Evolutionary conservation across 1,284 basidiomycete genomes (phyloP).

Genomic region (Ganoderma leucocontextum): DNA sequence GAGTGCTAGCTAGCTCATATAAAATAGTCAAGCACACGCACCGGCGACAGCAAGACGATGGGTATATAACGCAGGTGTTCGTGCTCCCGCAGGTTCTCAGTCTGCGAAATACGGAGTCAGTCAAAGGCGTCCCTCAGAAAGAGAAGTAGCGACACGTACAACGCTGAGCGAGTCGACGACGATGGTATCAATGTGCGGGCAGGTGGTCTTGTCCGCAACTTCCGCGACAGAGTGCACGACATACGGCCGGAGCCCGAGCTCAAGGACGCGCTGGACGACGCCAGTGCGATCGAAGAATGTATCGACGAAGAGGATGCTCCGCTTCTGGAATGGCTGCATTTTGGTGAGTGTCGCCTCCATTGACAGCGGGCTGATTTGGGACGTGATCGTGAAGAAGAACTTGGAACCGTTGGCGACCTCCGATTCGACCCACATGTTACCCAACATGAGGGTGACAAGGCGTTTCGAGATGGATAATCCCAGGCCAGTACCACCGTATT

Average conservation of each 20-base stretch:
- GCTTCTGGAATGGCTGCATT: conserved; percentile 80
- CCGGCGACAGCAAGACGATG: conserved; percentile 91
- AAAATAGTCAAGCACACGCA: conserved; percentile 37
- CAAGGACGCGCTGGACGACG: conserved; percentile 81
- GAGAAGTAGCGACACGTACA: conserved; percentile 59
- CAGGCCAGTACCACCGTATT: conserved; percentile 97
- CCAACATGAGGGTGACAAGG: conserved; percentile 96
- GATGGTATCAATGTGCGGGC: conserved; percentile 95
- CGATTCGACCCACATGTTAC: conserved; percentile 98
- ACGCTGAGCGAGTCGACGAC: conserved; percentile 90
- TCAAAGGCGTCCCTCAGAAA: background rate
- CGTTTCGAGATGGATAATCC: conserved; percentile 97
- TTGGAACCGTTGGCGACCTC: conserved; percentile 92
- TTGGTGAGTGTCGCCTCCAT: conserved; percentile 78
- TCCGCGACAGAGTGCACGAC: conserved; percentile 82
- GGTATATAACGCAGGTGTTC: conserved; percentile 98
- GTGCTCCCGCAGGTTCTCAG: conserved; percentile 88
- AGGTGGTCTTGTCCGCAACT: conserved; percentile 82
- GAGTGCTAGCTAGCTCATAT: background rate
- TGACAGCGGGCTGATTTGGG: conserved; percentile 80
- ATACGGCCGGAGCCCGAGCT: conserved; percentile 85
- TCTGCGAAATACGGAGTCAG: conserved; percentile 52
- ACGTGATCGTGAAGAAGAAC: conserved; percentile 97
- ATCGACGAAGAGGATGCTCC: conserved; percentile 91
- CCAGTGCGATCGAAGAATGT: conserved; percentile 82